Evolutionary conservation across 768 basidiomycete genomes (phyloP).

Genomic region (Lactarius vividus): DNA sequence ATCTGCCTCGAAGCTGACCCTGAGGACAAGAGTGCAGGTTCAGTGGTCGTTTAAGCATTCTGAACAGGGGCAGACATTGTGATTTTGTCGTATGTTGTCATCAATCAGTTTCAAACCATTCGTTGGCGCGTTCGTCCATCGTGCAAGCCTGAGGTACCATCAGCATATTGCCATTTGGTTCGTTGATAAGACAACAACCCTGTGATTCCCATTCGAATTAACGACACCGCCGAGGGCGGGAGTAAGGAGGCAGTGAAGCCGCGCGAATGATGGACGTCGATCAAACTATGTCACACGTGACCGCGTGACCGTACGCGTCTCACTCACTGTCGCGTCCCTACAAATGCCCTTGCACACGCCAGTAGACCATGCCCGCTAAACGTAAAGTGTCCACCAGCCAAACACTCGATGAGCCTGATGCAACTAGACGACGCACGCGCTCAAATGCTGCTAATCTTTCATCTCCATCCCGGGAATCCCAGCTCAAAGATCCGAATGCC

Average conservation of each 20-base stretch:
- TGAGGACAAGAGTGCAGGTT: constrained; percentile 34
- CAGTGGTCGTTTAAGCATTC: constrained; percentile 19
- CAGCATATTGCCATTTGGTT: neutral
- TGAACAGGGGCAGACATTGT: constrained; percentile 48
- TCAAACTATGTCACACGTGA: constrained; percentile 2
- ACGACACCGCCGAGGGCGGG: neutral
- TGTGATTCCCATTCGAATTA: constrained; percentile 27
- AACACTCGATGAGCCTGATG: constrained; percentile 22
- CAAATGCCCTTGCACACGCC: neutral
- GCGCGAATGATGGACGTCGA: neutral
- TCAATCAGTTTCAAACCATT: constrained; percentile 64
- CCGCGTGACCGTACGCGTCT: constrained; percentile 11
- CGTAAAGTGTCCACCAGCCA: constrained; percentile 31
- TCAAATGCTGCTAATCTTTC: constrained; percentile 12
- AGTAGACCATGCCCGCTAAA: constrained; percentile 34
- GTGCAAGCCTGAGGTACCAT: constrained; percentile 51
- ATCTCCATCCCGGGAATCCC: constrained; percentile 9
- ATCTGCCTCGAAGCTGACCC: constrained; percentile 61
- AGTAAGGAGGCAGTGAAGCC: neutral
- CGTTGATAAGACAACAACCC: constrained; percentile 16
- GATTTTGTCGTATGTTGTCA: constrained; percentile 68
- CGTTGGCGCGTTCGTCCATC: constrained; percentile 82
- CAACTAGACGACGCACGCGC: constrained; percentile 29
- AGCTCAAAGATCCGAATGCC: neutral
- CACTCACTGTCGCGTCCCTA: neutral